phyloP scores from a whole-genome alignment of 2,329 filamentous ascomycete genomes.

The Hansfordia pulvinata region DNA sequence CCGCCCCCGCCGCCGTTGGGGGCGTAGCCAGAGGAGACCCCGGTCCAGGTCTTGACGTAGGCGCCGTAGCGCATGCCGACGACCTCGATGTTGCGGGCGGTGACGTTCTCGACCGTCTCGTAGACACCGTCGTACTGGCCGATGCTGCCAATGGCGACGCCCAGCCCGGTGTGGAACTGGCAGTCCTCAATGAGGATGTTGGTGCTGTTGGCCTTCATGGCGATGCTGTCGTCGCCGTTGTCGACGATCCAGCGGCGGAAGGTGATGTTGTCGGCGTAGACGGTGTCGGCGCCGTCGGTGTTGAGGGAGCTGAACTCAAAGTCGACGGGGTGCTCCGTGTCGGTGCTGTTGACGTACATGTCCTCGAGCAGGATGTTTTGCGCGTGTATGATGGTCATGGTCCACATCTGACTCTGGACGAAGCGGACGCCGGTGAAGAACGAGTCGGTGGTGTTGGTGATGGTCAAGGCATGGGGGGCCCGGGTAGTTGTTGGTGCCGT shows the following conservation, averaged over 20 bases:
- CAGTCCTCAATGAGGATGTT: conserved; percentile 36
- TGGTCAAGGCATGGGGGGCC: conserved; percentile 35
- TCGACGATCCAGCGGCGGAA: conserved; percentile 34
- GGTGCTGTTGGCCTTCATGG: conserved; percentile 39
- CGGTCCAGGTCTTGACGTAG: conserved; percentile 49
- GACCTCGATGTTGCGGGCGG: conserved; percentile 30
- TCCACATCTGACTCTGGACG: conserved; percentile 47
- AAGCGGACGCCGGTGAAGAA: conserved; percentile 33
- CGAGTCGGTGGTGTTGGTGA: conserved; percentile 32
- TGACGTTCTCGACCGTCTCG: conserved; percentile 35
- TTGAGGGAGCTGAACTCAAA: conserved; percentile 15
- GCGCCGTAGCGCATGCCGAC: conserved; percentile 29
- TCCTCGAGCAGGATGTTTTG: conserved; percentile 30
- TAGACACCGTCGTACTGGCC: conserved; percentile 35
- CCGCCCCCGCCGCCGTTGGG: conserved; percentile 47
- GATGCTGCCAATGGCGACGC: conserved; percentile 43
- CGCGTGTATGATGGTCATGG: conserved; percentile 37
- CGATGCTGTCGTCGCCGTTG: conserved; percentile 40
- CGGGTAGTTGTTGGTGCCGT: conserved; percentile 25
- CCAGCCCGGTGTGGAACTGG: conserved; percentile 32
- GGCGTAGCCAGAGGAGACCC: conserved; percentile 31
- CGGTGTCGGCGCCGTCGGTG: conserved; percentile 34
- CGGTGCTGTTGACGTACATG: conserved; percentile 40
- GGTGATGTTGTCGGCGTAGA: conserved; percentile 35
- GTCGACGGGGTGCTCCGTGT: conserved; percentile 35